Evolutionary conservation across 805 yeast genomes (phyloP), one percentile per base, ranked within the genome.

Genomic region (baker's yeast (Saccharomyces cerevisiae)): DNA sequence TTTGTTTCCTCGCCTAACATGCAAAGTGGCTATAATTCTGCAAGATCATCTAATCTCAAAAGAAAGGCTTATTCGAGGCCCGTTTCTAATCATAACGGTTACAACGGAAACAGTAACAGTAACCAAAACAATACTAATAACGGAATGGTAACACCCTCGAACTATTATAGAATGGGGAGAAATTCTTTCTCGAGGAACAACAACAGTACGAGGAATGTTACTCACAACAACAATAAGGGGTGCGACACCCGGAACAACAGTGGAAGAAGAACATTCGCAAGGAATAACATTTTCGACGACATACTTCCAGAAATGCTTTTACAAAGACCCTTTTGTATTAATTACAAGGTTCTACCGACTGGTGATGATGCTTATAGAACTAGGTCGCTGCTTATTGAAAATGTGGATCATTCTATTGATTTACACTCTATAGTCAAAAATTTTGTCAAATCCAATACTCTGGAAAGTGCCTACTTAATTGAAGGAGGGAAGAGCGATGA

Each of bases 401-500:
- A 68, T 46, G 57, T 68, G 17, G 58, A 59, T 52, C 51, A 56
- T 27, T 56, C 63, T 5, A 55, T 65, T 6, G 55, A 56, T 32
- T 31, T 67, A 5, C 63, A 63, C 47, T 53, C 57, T 14, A 66
- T 68, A 53, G 57, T 63, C 14, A 51, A 81, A 47, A 75, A 79
- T 48, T 67, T 71, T 31, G 73, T 84, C 9, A 79, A 79, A 47
- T 75, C 65, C 63, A 88, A 87, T 3, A 86, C 88, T 0, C 75
- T 85, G 36, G 90, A 85, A 65, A 79, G 79, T 60, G 75, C 82
- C 56, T 75, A 76, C 53, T 64, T 79, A 54, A 55, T 63, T 21
- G 79, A 72, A n/a, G 73, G 62, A 26, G 73, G 63, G 14, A 74
- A 70, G 21, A 72, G 62, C 4, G 62, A 54, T 13, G 72, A 70